These are phyloP conservation scores for Halophytophthora polymorphica DNA, from an alignment of 352 stramenopile genomes.

Conservation along the genomic window DNA sequence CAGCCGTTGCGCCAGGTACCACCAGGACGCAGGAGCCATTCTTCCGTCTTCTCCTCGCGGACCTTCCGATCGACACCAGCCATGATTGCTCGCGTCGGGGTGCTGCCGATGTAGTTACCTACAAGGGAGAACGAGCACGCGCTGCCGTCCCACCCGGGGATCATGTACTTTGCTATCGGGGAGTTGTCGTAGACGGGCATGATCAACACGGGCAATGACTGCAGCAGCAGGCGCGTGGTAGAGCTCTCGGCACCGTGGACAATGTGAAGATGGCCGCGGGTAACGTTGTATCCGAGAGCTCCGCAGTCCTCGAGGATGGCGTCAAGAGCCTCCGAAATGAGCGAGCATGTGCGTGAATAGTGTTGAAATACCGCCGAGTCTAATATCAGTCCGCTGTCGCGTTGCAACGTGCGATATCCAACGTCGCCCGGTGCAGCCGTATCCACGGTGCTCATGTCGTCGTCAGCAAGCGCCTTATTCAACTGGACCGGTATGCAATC, in stretches of 20 bases:
- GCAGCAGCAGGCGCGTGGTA: not conserved
- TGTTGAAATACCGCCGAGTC: not conserved
- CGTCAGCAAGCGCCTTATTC: constrained; percentile 8
- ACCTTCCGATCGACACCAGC: constrained; percentile 5
- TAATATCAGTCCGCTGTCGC: not conserved
- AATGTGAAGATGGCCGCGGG: constrained; percentile 5
- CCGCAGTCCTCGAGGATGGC: constrained; percentile 6
- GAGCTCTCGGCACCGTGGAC: constrained; percentile 4
- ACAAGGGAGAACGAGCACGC: constrained; percentile 11
- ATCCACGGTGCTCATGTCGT: not conserved
- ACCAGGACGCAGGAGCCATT: constrained; percentile 16
- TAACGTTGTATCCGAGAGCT: constrained; percentile 14
- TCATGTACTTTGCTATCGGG: not conserved
- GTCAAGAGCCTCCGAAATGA: constrained; percentile 7
- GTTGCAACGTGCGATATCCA: constrained; percentile 28
- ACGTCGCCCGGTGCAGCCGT: constrained; percentile 4
- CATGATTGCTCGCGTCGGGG: not conserved
- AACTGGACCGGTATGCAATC: constrained; percentile 23
- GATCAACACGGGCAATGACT: constrained; percentile 11
- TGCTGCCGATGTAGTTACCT: constrained; percentile 1
- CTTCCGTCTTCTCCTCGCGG: constrained; percentile 13
- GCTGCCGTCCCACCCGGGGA: constrained; percentile 9
- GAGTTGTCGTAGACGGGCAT: constrained; percentile 18
- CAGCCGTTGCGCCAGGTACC: constrained; percentile 35
- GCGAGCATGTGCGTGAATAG: constrained; percentile 3